phyloP scores from a whole-genome alignment of 306 rosid genomes.

The Castanea mollissima region DNA sequence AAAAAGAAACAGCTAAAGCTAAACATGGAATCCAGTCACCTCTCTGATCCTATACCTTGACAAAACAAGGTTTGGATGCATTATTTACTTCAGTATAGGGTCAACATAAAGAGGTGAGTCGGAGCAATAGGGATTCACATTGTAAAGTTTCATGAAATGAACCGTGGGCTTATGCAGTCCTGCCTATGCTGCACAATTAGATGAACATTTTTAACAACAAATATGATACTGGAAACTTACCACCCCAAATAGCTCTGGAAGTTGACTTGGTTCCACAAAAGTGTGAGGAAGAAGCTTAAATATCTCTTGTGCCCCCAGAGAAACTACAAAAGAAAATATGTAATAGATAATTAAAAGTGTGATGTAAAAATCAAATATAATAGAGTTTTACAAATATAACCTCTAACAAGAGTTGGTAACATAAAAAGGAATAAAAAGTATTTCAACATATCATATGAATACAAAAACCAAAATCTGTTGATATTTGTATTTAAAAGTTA shows the following conservation, averaged over 20 bases:
- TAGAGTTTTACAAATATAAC: background rate
- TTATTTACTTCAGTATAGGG: background rate
- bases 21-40: background rate
- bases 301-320: slow-evolving; percentile 86
- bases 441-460: background rate
- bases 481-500: background rate
- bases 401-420: background rate
- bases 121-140: background rate
- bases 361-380: background rate
- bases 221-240: slow-evolving; percentile 30
- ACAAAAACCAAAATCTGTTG: background rate
- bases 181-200: slow-evolving; percentile 10
- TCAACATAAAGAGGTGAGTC: background rate
- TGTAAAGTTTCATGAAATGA: background rate
- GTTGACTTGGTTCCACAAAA: slow-evolving; percentile 71
- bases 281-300: slow-evolving; percentile 93
- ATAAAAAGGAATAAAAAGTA: background rate
- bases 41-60: background rate
- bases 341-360: background rate
- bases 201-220: background rate
- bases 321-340: slow-evolving; percentile 52
- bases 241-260: slow-evolving; percentile 47
- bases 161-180: background rate
- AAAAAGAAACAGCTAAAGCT: background rate
- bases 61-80: background rate